Evolutionary conservation across 169 alveolate species (phyloP).

Genomic region (Eimeria nieschulzi): DNA sequence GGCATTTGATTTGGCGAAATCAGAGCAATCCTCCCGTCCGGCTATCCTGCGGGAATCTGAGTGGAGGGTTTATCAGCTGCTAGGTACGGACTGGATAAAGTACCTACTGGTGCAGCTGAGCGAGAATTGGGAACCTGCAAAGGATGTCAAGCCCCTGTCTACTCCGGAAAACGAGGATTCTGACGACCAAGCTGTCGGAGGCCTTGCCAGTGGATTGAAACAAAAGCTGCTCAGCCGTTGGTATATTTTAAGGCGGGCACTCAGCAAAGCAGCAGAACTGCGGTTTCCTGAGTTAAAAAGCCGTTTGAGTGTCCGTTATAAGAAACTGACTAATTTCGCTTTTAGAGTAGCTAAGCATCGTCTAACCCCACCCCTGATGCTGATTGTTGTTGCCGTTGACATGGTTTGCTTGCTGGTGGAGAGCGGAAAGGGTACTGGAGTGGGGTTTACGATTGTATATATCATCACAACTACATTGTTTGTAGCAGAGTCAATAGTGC

Average conservation of each 20-base stretch:
- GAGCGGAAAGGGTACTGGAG: slow-evolving; percentile 6
- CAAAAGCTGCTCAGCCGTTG: neutral
- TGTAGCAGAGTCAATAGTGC: slow-evolving; percentile 42
- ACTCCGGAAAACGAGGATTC: neutral
- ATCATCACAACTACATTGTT: slow-evolving; percentile 11
- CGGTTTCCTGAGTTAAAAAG: slow-evolving; percentile 21
- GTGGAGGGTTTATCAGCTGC: slow-evolving; percentile 65
- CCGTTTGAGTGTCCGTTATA: neutral
- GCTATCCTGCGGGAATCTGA: slow-evolving; percentile 56
- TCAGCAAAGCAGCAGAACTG: slow-evolving; percentile 11
- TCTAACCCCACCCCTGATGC: slow-evolving; percentile 10
- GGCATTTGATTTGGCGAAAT: slow-evolving; percentile 43
- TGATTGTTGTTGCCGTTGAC: slow-evolving; percentile 38
- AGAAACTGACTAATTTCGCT: neutral
- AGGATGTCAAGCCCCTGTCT: neutral
- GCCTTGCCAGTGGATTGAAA: neutral
- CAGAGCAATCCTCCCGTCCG: slow-evolving; percentile 34
- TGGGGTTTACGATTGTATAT: neutral
- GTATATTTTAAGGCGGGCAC: neutral
- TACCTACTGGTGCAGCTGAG: slow-evolving; percentile 44
- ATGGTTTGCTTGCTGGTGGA: slow-evolving; percentile 21
- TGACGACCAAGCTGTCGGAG: neutral
- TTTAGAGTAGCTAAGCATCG: slow-evolving; percentile 38
- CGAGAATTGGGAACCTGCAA: neutral
- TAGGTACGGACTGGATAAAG: slow-evolving; percentile 73